These are phyloP conservation scores for Haberlea rhodopensis DNA, from an alignment of 257 asterid genomes.

Conservation along the genomic window DNA sequence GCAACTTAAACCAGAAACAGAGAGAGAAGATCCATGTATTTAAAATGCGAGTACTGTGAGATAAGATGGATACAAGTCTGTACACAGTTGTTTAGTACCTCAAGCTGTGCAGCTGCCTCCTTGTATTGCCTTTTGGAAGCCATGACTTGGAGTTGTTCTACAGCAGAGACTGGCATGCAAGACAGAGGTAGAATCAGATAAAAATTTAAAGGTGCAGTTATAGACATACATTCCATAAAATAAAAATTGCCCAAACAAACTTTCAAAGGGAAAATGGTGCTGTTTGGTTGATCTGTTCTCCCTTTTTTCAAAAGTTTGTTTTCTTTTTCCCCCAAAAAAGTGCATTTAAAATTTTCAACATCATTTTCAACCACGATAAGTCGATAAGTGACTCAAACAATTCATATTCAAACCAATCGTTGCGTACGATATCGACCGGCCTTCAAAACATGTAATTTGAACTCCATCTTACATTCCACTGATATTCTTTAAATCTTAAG, in stretches of 20 bases:
- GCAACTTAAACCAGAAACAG: constrained; percentile 5
- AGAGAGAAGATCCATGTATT: not conserved
- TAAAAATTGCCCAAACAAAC: no score
- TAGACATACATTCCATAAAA: not conserved
- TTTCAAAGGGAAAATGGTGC: not conserved
- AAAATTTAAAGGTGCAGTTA: not conserved
- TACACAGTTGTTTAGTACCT: constrained; percentile 51
- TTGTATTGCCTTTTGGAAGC: constrained; percentile 96
- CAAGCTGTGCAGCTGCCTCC: constrained; percentile 99
- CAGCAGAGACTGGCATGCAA: constrained; percentile 78
- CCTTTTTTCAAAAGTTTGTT: not conserved
- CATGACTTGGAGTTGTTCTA: constrained; percentile 97
- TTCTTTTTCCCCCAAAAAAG: not conserved
- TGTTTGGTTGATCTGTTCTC: not conserved
- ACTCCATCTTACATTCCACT: not conserved
- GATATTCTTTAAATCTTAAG: not conserved
- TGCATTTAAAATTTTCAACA: not conserved
- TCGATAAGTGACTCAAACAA: no score
- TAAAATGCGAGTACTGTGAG: constrained; percentile 7
- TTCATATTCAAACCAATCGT: no score
- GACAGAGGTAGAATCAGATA: constrained; percentile 20
- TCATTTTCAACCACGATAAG: not conserved
- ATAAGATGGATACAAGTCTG: constrained; percentile 18
- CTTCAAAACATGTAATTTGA: not conserved
- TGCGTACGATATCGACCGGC: no score